These are phyloP conservation scores for Cruciata laevipes DNA, from an alignment of 257 asterid genomes.

Conservation along the genomic window DNA sequence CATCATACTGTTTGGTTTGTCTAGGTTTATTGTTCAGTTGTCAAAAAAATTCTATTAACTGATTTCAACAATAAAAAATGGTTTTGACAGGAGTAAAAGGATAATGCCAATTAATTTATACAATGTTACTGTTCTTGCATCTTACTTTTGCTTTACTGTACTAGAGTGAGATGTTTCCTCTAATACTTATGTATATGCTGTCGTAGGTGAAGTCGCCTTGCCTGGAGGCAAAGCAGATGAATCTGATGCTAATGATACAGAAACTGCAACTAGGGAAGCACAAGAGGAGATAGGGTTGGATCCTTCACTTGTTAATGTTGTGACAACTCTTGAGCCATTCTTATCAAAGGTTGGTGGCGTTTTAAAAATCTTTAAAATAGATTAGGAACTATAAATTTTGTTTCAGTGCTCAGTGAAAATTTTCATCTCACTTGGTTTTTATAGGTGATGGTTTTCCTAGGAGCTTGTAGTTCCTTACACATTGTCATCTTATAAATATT, in stretches of 20 bases:
- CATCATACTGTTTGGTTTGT: background rate
- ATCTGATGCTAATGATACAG: constrained; percentile 61
- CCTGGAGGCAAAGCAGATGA: constrained; percentile 98
- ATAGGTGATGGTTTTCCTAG: background rate
- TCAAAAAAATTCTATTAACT: background rate
- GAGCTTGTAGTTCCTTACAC: background rate
- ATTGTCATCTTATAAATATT: too few relatives aligned
- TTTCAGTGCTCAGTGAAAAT: background rate
- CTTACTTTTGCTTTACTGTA: background rate
- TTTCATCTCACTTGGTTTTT: background rate
- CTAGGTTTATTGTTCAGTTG: background rate
- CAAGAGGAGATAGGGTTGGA: constrained; percentile 92
- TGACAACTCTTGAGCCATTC: constrained; percentile 88
- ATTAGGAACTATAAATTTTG: background rate
- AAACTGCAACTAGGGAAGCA: constrained; percentile 88
- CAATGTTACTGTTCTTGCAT: background rate
- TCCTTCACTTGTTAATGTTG: constrained; percentile 69
- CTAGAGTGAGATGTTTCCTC: background rate
- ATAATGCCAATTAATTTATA: background rate
- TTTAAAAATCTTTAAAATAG: background rate
- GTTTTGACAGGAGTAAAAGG: background rate
- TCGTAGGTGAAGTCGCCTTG: constrained; percentile 81
- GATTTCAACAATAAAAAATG: background rate
- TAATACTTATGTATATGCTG: background rate
- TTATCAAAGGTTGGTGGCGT: constrained; percentile 59